Evolutionary conservation across 768 basidiomycete genomes (phyloP), one percentile per base, ranked within the genome.

Genomic region (Lanmaoa rubissima): DNA sequence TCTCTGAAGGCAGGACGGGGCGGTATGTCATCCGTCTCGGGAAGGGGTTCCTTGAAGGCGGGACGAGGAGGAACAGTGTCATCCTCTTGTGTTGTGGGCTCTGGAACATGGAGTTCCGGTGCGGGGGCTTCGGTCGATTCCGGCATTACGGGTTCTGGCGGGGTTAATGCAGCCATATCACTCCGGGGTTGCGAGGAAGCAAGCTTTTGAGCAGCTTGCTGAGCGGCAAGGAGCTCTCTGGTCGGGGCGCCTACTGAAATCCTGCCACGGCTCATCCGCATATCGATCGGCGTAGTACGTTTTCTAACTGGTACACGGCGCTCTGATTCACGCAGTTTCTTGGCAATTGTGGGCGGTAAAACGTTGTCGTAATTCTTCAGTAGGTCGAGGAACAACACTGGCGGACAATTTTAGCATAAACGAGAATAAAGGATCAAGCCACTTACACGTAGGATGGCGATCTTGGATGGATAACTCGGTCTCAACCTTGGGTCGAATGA

Each of bases 381-480:
- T 2, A 98, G 80, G 66, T 96, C 94, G 35, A 93, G 83, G 72
- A 97, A 88, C 58, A 98, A 75, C 43, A 90, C 90, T 92, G 28
- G 28, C 40, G 40, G 45, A 21, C 44, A 24, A 6, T 10, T 34
- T 56, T 17, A 49, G 50, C 13, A 14, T 41, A 32, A 44, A 45
- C 7, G 1, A 3, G 19, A 40, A 9, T 2, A 35, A 31, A n/a
- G 26, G 16, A 46, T 48, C 26, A 3, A 19, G 19, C 12, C 26
- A 76, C 84, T 62, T 70, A 88, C 91, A 74, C 16, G 88, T 81
- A 50, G 92, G 85, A 75, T 96, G 88, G 40, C 93, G 89, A 69
- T 94, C 94, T 70, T 96, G 92, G 58, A 98, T 87, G 4, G 94
- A 92, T 26, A 94, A 69, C 54, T 92, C 84, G 6, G 85, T 87